These are phyloP conservation scores for Penicillium parvum DNA, from an alignment of 495 filamentous ascomycete genomes.

Conservation along the genomic window DNA sequence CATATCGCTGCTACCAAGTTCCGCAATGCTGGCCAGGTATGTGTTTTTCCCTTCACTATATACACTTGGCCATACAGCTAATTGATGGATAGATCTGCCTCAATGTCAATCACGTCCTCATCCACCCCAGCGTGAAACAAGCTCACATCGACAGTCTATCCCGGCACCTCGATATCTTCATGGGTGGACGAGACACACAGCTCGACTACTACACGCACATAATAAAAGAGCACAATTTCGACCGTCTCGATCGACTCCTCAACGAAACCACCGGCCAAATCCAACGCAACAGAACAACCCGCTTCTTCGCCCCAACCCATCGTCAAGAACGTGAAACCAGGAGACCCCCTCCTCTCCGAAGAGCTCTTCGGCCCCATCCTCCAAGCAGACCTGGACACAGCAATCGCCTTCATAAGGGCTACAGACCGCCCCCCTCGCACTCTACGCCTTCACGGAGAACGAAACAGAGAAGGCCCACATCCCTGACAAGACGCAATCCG, in stretches of 20 bases:
- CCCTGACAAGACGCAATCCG: constrained; percentile 58
- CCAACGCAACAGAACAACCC: constrained; percentile 57
- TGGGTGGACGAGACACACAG: constrained; percentile 56
- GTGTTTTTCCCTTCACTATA: neutral
- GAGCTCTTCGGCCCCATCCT: constrained; percentile 87
- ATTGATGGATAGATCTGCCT: constrained; percentile 54
- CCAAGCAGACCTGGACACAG: constrained; percentile 65
- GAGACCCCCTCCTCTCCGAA: constrained; percentile 67
- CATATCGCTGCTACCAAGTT: constrained; percentile 77
- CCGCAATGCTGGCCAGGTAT: constrained; percentile 67
- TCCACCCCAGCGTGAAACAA: constrained; percentile 62
- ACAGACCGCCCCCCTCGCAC: constrained; percentile 59
- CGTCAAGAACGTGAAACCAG: constrained; percentile 58
- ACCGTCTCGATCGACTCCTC: constrained; percentile 72
- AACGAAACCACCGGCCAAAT: constrained; percentile 68
- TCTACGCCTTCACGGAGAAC: constrained; percentile 74
- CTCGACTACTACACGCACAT: constrained; percentile 64
- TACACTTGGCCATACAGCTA: too few relatives aligned
- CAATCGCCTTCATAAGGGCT: constrained; percentile 60
- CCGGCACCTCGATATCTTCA: constrained; percentile 58
- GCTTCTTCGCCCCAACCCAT: constrained; percentile 77
- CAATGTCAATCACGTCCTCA: constrained; percentile 75
- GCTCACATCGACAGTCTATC: constrained; percentile 65
- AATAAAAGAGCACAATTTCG: constrained; percentile 71
- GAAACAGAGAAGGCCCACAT: constrained; percentile 57